Percentiles rank a stretch among this genome's conserved stretches.
phyloP scores from a whole-genome alignment of 1,284 basidiomycete species.

The Xerocomus amazonicus region DNA sequence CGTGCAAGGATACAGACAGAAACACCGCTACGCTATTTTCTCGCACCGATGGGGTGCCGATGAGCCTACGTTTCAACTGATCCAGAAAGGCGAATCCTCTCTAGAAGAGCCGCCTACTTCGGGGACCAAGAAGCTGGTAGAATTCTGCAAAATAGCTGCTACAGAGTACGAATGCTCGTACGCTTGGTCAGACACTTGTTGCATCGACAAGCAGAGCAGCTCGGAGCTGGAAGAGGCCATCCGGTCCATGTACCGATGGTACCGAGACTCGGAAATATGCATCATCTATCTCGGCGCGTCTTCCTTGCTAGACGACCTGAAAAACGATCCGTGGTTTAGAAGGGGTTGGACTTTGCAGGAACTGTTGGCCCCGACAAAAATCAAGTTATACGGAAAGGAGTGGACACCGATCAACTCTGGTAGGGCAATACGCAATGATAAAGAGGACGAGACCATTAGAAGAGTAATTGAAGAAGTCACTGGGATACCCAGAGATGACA shows the following conservation, averaged over 20 bases:
- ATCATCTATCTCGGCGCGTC: conserved; percentile 1
- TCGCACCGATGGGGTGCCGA: not conserved
- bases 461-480: not conserved
- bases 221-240: conserved; percentile 9
- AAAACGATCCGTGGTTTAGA: conserved; percentile 6
- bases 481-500: not conserved
- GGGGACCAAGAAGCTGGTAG: not conserved
- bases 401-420: conserved; percentile 4
- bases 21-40: not conserved
- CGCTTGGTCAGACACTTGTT: conserved; percentile 10
- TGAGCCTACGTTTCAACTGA: not conserved
- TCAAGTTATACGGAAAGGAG: conserved; percentile 6
- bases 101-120: not conserved
- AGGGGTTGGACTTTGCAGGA: conserved; percentile 5
- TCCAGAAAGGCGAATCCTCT: not conserved
- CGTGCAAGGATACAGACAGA: not conserved
- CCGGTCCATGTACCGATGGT: conserved; percentile 12
- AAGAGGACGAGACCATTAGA: conserved; percentile 1
- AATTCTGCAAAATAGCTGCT: conserved; percentile 1
- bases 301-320: not conserved
- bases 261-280: conserved; percentile 5
- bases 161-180: not conserved
- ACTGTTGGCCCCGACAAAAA: conserved; percentile 5
- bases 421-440: not conserved
- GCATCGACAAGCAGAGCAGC: conserved; percentile 8